These are phyloP conservation scores for Fusarium sp. DNA, from an alignment of 2,329 filamentous ascomycete genomes.

Conservation along the genomic window DNA sequence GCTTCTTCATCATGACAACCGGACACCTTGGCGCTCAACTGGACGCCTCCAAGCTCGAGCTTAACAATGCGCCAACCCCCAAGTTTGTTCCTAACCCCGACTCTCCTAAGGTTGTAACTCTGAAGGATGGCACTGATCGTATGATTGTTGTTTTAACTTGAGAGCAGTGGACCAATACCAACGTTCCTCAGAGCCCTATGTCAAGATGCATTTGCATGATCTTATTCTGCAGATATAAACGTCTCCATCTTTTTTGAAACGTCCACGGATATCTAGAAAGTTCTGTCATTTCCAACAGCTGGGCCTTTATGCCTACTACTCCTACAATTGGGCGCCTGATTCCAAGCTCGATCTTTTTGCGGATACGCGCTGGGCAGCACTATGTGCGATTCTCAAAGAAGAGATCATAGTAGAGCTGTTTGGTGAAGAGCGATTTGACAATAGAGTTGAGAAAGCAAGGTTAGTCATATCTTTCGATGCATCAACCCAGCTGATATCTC, in stretches of 20 bases:
- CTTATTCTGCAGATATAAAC: not conserved
- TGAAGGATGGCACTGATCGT: too few species aligned
- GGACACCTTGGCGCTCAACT: too few species aligned
- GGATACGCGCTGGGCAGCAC: not conserved
- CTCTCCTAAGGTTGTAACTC: too few species aligned
- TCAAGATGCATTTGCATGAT: not conserved
- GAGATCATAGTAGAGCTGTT: not conserved
- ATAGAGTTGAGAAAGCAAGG: not conserved
- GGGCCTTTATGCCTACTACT: not conserved
- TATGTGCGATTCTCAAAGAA: not conserved
- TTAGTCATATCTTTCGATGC: not conserved
- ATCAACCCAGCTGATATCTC: not conserved
- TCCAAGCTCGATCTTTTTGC: not conserved
- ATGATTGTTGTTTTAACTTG: too few species aligned
- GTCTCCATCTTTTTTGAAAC: not conserved
- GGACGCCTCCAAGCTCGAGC: too few species aligned
- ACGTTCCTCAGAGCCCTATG: not conserved
- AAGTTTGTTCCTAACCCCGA: too few species aligned
- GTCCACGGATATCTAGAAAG: not conserved
- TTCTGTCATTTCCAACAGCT: not conserved
- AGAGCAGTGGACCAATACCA: too few species aligned
- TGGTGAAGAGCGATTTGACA: not conserved
- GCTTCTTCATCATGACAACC: too few species aligned
- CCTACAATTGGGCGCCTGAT: not conserved
- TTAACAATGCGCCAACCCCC: too few species aligned